Base-by-base conservation (phyloP, 1,139 yeast genomes). In the Lodderomyces oxycetoniae region DNA sequence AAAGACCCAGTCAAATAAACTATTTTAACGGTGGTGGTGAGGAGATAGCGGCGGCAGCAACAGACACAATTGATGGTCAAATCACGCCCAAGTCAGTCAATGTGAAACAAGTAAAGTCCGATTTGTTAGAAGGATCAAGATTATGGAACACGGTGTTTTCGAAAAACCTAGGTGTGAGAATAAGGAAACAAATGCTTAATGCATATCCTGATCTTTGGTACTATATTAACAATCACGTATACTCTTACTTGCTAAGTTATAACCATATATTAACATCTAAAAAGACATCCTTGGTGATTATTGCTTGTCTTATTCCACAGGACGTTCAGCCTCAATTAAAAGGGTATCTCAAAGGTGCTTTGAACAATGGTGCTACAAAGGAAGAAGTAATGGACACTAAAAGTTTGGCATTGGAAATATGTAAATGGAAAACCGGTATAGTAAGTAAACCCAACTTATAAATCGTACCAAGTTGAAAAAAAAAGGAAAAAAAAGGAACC, bases 251-350 rank as follows among this genome's bases (percentile, higher is more conserved):
- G 28, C 66, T 88, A 38, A 79, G 94, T 21, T 83, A 59, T 52
- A 73, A 79, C 9, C 80, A 70, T 3, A 67, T 86, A 3, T 61
- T 88, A 29, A 56, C 69, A 7, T 78, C 84, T 2, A 70, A 66
- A 41, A 95, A 87, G 42, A 82, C 96, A 0, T 78, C 91, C 26
- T 55, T 86, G 45, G 80, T 85, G 28, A 77, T 88, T 4, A 74
- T 88, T 20, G 82, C 94, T 1, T 72, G 89, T 41, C 67, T 89
- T 47, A 79, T 88, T 9, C 96, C 96, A 0, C 96, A 86, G 53
- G 95, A 88, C 54, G 96, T 88, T 11, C 85, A 84, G 46, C 95
- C 96, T 0, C 96, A 88, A 51, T 67, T 88, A 44, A 85, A 86
- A 58, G 96, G 96, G 0, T 96, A 88, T 53, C 67, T 88, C 42